Conservation (phyloP, 306 rosid species). For the Alnus rubra region DNA sequence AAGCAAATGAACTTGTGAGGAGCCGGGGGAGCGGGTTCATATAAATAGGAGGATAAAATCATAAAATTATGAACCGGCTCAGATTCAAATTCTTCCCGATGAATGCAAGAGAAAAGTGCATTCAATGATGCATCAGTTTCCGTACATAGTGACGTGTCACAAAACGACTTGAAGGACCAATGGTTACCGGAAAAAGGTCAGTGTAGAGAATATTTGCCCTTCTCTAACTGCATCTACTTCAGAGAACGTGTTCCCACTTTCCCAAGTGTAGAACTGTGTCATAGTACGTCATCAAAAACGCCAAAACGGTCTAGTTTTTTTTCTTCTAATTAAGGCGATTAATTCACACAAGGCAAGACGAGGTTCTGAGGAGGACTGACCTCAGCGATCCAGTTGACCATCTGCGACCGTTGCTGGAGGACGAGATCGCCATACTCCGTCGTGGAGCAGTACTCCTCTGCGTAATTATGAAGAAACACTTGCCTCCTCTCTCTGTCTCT, state of each 20-base stretch:
- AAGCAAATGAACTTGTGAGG: no score
- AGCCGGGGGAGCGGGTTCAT: no score
- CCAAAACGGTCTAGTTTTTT: background rate
- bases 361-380: slow-evolving; percentile 29
- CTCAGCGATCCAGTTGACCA: slow-evolving; percentile 85
- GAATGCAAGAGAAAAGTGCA: slow-evolving; percentile 20
- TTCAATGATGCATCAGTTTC: background rate
- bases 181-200: background rate
- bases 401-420: slow-evolving; percentile 62
- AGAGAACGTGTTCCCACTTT: slow-evolving; percentile 15
- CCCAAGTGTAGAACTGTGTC: background rate
- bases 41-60: no score
- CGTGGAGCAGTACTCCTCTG: slow-evolving; percentile 45
- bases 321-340: background rate
- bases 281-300: background rate
- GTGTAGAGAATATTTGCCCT: slow-evolving; percentile 15
- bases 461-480: slow-evolving; percentile 49
- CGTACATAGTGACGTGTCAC: slow-evolving; percentile 32
- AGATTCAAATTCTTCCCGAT: background rate
- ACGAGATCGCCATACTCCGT: slow-evolving; percentile 57
- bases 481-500: slow-evolving; percentile 66
- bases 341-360: background rate
- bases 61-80: no score
- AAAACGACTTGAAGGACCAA: slow-evolving; percentile 7
- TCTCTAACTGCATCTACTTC: slow-evolving; percentile 21